phyloP scores from a whole-genome alignment of 2,329 filamentous ascomycete species.

The Shiraia bambusicola region DNA sequence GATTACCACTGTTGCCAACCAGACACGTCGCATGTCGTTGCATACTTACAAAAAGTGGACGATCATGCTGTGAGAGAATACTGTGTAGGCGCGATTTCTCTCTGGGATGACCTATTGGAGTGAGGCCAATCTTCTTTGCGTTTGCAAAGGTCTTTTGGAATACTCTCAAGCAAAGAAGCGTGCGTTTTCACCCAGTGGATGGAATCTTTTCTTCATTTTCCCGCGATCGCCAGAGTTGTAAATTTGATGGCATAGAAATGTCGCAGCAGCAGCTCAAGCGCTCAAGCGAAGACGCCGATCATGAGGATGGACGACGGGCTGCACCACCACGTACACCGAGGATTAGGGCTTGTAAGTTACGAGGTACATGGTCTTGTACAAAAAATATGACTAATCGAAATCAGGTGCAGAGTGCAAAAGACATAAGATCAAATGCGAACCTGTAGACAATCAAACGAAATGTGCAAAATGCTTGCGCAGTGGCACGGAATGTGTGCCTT shows the following conservation, averaged over 20 bases:
- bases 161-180: too few species aligned
- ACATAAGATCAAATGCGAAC: conserved; percentile 41
- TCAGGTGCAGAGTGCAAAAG: conserved; percentile 39
- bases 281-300: conserved; percentile 32
- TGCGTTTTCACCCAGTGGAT: too few species aligned
- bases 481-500: conserved; percentile 81
- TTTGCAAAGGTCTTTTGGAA: too few species aligned
- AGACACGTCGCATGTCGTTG: too few species aligned
- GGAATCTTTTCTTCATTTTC: not conserved
- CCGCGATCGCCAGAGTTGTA: not conserved
- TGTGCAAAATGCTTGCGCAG: conserved; percentile 39
- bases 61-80: too few species aligned
- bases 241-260: conserved; percentile 63
- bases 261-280: conserved; percentile 49
- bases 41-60: too few species aligned
- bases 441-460: conserved; percentile 33
- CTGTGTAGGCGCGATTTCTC: too few species aligned
- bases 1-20: too few species aligned
- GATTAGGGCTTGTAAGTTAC: conserved; percentile 30
- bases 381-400: conserved; percentile 2
- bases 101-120: too few species aligned
- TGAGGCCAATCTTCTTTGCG: too few species aligned
- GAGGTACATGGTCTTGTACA: not conserved
- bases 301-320: conserved; percentile 29
- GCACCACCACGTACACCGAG: conserved; percentile 25